Conservation (phyloP, 345 rosid genomes). For the Pugionium cornutum region DNA sequence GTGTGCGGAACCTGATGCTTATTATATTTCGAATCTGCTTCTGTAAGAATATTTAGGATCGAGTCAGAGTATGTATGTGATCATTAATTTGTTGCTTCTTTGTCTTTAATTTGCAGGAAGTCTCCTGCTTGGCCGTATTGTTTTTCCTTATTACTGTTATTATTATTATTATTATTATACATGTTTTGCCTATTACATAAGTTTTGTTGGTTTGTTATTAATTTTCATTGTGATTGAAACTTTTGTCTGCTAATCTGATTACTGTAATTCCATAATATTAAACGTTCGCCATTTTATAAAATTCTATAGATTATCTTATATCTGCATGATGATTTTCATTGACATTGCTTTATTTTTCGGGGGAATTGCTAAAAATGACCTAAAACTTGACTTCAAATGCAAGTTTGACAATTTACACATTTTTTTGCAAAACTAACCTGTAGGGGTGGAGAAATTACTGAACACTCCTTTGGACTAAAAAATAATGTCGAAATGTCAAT, state of each 20-base stretch:
- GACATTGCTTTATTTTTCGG: not conserved
- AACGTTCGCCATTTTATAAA: no score
- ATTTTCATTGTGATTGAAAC: not conserved
- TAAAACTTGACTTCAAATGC: no score
- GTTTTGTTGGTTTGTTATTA: constrained; percentile 19
- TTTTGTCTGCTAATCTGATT: no score
- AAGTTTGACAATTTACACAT: no score
- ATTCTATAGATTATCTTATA: no score
- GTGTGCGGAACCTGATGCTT: constrained; percentile 35
- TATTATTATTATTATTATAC: constrained; percentile 34
- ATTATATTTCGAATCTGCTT: constrained; percentile 14
- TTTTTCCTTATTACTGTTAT: constrained; percentile 17
- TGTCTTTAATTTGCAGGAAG: constrained; percentile 18
- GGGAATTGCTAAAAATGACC: no score
- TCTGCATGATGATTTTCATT: not conserved
- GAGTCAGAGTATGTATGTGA: not conserved
- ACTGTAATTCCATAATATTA: constrained; percentile 27
- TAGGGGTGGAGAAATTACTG: no score
- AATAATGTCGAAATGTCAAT: no score
- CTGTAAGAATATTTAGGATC: constrained; percentile 18
- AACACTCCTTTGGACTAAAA: no score
- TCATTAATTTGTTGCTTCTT: constrained; percentile 9
- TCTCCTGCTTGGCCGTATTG: constrained; percentile 34
- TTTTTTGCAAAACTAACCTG: no score
- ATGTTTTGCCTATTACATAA: constrained; percentile 10